Evolutionary conservation across 331 rosid species (phyloP), one percentile per base, ranked within the genome.

Genomic region (Malus hybrid): DNA sequence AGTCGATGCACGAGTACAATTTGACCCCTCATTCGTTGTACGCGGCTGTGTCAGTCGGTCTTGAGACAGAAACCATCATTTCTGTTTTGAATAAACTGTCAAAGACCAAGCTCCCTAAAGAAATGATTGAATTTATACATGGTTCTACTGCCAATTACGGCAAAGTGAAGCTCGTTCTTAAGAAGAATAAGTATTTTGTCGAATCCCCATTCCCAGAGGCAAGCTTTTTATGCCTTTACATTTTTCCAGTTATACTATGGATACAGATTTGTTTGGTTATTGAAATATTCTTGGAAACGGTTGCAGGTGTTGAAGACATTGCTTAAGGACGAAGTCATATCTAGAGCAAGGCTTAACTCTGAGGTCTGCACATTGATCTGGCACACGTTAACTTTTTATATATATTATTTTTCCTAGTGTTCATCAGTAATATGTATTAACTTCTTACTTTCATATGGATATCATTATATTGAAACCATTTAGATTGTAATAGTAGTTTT

Each of bases 131-230:
- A 52, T 93, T 93, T 66, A 89, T 93, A 55, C 86, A 93, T 16
- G 93, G 83, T 75, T 91, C 98, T 32, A 93, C 98, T 42, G 85
- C 97, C 19, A 93, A 93, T 80, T 93, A 93, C 66, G 98, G 98
- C 61, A 91, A 93, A 82, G 98, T 93, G 84, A 93, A 93, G 84
- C 98, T 93, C 0, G 98, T 93, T 60, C 97, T 93, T 44, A 93
- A 93, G 85, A 93, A 91, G 87, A 93, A 93, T 73, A 84, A 89
- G 29, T 93, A 91, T 86, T 84, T 86, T 58, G 75, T 93, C 34
- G 98, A 91, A 78, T 93, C 98, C 65, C 98, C 98, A 12, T 91
- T 85, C 78, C 96, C 97, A 3, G 96, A 89, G 92, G 98, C 82
- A 84, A 77, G 84, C 4, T 9, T 62, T 78, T 56, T 50, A 63